phyloP scores from a whole-genome alignment of 1,139 yeast genomes.

The Chernovozyma sophiae-reginae region DNA sequence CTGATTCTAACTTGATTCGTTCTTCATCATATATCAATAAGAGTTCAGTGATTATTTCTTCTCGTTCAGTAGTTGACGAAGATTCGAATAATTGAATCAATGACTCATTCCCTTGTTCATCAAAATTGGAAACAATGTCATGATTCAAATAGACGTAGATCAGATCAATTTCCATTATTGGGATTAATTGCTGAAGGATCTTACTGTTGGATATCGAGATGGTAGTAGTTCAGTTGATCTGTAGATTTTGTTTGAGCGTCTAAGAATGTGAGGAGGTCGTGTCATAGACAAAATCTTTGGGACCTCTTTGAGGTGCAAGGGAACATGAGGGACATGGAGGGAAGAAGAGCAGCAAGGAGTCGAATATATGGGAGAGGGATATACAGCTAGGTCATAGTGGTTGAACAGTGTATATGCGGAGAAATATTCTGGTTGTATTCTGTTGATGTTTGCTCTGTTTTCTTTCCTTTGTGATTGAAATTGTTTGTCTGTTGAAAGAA shows the following conservation, averaged over 20 bases:
- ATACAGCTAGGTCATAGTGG: no score
- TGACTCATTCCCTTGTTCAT: constrained; percentile 25
- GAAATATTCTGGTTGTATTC: no score
- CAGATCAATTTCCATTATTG: background rate
- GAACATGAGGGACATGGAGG: background rate
- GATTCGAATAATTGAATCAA: constrained; percentile 27
- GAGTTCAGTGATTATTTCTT: constrained; percentile 34
- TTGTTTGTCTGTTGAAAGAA: no score
- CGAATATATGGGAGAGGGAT: no score
- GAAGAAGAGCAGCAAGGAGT: no score
- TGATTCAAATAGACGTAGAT: constrained; percentile 16
- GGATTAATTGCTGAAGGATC: background rate
- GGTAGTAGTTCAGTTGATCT: background rate
- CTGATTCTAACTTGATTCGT: constrained; percentile 18
- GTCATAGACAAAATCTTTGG: background rate
- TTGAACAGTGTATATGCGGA: no score
- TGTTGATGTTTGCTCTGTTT: no score
- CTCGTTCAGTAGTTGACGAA: constrained; percentile 17
- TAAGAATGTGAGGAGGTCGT: background rate
- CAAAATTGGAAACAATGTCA: constrained; percentile 26
- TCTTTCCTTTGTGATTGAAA: no score
- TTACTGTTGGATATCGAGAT: background rate
- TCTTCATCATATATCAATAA: constrained; percentile 28
- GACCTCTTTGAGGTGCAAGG: background rate
- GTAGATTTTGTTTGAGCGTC: no score